Conservation (phyloP, 2,329 filamentous ascomycete species). For the Fusarium incarnatum region DNA sequence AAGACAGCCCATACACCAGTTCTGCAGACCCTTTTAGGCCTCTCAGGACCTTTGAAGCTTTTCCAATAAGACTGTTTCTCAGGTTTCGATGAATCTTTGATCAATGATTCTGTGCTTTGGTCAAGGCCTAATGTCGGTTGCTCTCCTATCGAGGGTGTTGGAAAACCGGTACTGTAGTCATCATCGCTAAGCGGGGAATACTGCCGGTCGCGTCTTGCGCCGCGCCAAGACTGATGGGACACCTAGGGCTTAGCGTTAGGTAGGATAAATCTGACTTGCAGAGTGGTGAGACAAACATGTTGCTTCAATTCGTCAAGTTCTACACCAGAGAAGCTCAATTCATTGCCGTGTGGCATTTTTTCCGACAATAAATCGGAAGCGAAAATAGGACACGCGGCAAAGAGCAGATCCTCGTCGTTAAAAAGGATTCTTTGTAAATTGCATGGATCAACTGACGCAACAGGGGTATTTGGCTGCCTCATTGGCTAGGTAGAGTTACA, state of each 20-base stretch:
- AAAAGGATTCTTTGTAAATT: neutral
- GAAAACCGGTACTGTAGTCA: neutral
- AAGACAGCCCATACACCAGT: neutral
- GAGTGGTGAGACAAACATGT: neutral
- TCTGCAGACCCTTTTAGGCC: neutral
- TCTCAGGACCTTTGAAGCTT: neutral
- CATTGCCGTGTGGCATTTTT: neutral
- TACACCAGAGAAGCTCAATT: neutral
- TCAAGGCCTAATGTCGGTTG: neutral
- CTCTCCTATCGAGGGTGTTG: neutral
- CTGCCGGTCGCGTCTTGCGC: too few species aligned
- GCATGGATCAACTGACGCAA: neutral
- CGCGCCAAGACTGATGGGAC: neutral
- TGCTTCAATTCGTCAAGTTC: neutral
- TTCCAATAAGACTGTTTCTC: neutral
- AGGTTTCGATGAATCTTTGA: accelerated
- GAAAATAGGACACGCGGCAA: neutral
- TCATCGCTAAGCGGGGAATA: neutral
- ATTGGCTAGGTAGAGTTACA: neutral
- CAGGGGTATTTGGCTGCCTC: neutral
- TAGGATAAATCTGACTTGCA: neutral
- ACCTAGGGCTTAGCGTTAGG: neutral
- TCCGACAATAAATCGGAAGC: neutral
- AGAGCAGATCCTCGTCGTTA: neutral
- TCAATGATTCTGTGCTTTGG: neutral